Evolutionary conservation across 73 alveolate species (phyloP).

Genomic region (Uronychia setigera): DNA sequence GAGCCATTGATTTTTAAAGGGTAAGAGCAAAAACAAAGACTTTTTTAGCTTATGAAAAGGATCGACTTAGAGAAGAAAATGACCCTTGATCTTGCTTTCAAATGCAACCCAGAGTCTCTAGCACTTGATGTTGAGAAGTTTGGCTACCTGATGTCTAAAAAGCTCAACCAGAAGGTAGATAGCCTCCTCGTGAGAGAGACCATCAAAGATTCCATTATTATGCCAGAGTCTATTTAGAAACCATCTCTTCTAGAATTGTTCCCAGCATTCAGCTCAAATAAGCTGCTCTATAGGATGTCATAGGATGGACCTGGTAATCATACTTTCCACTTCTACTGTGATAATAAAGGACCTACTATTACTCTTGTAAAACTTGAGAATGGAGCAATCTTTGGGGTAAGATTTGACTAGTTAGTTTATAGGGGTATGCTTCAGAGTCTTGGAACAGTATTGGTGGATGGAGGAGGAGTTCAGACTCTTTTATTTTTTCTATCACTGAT

Average conservation of each 20-base stretch:
- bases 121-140: background rate
- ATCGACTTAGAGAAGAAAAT: background rate
- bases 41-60: background rate
- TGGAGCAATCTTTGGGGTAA: slow-evolving; percentile 27
- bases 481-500: slow-evolving; percentile 25
- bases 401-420: background rate
- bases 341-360: slow-evolving; percentile 25
- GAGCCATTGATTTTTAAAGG: background rate
- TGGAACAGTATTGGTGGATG: slow-evolving; percentile 45
- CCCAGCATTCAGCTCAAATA: slow-evolving; percentile 20
- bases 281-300: slow-evolving; percentile 10
- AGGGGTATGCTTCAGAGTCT: slow-evolving; percentile 26
- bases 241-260: slow-evolving; percentile 10
- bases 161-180: background rate
- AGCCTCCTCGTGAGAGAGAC: background rate
- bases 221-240: background rate
- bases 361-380: slow-evolving; percentile 22
- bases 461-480: slow-evolving; percentile 29
- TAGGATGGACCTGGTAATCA: slow-evolving; percentile 12
- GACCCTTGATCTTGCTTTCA: background rate
- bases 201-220: background rate
- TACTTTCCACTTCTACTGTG: slow-evolving; percentile 24
- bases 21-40: background rate
- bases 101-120: background rate
- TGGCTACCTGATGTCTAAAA: background rate